phyloP scores from a whole-genome alignment of 2,329 filamentous ascomycete species.

The Ophidiomyces ophidiicola region DNA sequence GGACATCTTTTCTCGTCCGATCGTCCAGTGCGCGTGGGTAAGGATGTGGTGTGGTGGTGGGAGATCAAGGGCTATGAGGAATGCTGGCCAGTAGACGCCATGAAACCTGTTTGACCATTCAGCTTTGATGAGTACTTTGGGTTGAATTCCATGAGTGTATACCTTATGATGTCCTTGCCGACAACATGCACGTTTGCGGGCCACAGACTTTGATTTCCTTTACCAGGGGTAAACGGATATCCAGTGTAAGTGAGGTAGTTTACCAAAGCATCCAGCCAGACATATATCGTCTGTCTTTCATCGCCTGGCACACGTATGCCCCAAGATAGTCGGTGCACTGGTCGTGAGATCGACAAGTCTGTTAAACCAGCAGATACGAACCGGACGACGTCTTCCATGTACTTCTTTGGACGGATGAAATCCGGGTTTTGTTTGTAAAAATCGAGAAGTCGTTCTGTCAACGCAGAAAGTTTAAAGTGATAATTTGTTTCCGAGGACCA shows the following conservation, averaged over 20 bases:
- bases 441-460: slow-evolving; percentile 63
- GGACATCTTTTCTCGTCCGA: slow-evolving; percentile 87
- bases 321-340: slow-evolving; percentile 66
- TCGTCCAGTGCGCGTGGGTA: slow-evolving; percentile 90
- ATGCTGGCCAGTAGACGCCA: slow-evolving; percentile 94
- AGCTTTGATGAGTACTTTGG: background rate
- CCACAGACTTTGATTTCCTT: slow-evolving; percentile 57
- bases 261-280: slow-evolving; percentile 91
- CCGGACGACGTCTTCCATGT: slow-evolving; percentile 66
- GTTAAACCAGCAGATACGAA: slow-evolving; percentile 67
- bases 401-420: slow-evolving; percentile 60
- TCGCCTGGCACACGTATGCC: slow-evolving; percentile 83
- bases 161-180: slow-evolving; percentile 86
- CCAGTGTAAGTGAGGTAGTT: slow-evolving; percentile 86
- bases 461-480: slow-evolving; percentile 78
- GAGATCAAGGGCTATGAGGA: slow-evolving; percentile 76
- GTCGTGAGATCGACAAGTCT: slow-evolving; percentile 82
- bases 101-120: slow-evolving; percentile 52
- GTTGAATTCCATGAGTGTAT: slow-evolving; percentile 17
- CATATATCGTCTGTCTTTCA: slow-evolving; percentile 79
- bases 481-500: slow-evolving; percentile 92
- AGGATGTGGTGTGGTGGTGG: slow-evolving; percentile 68
- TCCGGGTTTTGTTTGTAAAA: slow-evolving; percentile 67
- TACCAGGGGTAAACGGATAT: slow-evolving; percentile 60
- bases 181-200: slow-evolving; percentile 85